Percentiles rank a stretch among this genome's conserved stretches.
Conservation (phyloP, 805 yeast species). For the Wickerhamiella australiensis region DNA sequence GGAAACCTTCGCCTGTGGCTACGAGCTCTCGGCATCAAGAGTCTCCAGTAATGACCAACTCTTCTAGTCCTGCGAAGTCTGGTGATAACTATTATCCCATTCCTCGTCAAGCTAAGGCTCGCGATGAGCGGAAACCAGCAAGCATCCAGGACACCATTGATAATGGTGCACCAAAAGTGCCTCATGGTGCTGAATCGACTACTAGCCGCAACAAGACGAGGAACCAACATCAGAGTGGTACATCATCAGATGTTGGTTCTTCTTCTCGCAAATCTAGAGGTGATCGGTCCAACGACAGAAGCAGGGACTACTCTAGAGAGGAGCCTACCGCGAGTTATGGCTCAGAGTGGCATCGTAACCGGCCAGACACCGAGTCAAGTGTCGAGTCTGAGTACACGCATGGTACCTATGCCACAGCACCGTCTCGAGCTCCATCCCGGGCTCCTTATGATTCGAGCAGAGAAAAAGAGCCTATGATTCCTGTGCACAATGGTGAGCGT, state of each 20-base stretch:
- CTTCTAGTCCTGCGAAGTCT: not conserved
- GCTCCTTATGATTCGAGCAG: not conserved
- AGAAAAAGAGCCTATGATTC: not conserved
- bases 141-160: not conserved
- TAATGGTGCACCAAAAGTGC: not conserved
- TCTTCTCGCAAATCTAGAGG: not conserved
- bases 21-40: not conserved
- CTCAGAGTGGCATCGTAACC: not conserved
- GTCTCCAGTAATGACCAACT: not conserved
- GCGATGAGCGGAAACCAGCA: not conserved
- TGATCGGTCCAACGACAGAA: not conserved
- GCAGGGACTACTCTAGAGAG: not conserved
- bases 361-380: not conserved
- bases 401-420: slow-evolving; percentile 7
- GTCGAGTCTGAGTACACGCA: slow-evolving; percentile 1
- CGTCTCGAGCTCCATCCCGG: not conserved
- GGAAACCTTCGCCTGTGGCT: not conserved
- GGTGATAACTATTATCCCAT: not conserved
- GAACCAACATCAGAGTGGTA: too few species aligned
- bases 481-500: not conserved
- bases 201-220: too few species aligned
- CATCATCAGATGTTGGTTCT: too few species aligned
- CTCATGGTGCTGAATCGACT: not conserved
- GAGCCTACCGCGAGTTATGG: not conserved
- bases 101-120: not conserved